Conservation (phyloP, 768 basidiomycete species). For the Suillus spraguei region DNA sequence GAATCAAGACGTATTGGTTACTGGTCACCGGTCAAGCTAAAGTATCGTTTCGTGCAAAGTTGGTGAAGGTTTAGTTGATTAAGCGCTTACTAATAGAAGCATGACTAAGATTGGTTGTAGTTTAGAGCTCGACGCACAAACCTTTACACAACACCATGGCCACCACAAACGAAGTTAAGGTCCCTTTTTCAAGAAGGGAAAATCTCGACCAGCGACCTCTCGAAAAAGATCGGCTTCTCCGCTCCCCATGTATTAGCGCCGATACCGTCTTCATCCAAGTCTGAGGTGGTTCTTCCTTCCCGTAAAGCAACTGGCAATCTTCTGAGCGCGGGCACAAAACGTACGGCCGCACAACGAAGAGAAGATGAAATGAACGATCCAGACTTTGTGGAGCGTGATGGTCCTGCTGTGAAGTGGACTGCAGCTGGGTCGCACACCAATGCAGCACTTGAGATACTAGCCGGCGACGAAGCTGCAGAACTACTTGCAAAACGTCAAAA, state of each 20-base stretch:
- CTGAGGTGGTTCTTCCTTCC: constrained; percentile 77
- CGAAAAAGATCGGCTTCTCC: constrained; percentile 79
- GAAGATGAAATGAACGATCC: constrained; percentile 56
- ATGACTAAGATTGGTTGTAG: constrained; percentile 11
- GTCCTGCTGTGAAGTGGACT: constrained; percentile 78
- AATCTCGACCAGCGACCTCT: constrained; percentile 71
- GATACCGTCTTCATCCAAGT: constrained; percentile 45
- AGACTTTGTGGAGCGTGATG: constrained; percentile 51
- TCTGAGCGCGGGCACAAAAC: constrained; percentile 76
- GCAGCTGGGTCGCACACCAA: constrained; percentile 74
- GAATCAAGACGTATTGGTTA: neutral
- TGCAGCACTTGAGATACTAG: constrained; percentile 72
- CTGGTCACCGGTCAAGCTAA: neutral
- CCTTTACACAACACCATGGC: constrained; percentile 28
- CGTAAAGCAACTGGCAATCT: constrained; percentile 70
- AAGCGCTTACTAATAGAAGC: neutral
- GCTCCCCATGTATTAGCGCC: neutral
- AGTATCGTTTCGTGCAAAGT: too few species aligned
- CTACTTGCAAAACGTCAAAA: constrained; percentile 69
- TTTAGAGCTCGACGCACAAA: neutral
- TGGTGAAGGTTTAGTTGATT: too few species aligned
- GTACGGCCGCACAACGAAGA: constrained; percentile 52
- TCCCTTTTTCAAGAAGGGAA: constrained; percentile 93
- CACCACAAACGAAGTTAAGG: constrained; percentile 44
- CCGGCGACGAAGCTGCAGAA: constrained; percentile 82